Evolutionary conservation across 2,329 filamentous ascomycete species (phyloP), one percentile per base, ranked within the genome.

Genomic region (Thyridium curvatum): DNA sequence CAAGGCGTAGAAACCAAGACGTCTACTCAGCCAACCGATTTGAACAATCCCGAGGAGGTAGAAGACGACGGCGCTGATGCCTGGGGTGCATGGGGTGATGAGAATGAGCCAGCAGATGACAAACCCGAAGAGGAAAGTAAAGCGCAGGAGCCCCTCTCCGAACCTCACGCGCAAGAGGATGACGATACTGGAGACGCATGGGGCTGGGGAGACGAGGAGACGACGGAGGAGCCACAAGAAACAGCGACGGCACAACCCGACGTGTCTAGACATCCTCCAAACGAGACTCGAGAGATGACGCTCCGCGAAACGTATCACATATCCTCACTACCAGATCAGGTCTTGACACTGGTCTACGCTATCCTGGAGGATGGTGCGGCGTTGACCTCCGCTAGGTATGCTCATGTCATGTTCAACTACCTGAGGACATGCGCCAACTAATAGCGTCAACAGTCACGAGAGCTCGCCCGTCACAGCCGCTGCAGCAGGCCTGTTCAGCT

Each of bases 251-350:
- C 52, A 14, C 39, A 48, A 14, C 44, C 12, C 13, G 33, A 39
- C 3, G 34, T 31, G 40, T 48, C 37, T 6, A 51, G 31, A 28
- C 45, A 18, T n/a, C 2, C 44, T 42, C 28, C 38, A 34, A 28
- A 40, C 7, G 50, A 60, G 43, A 69, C 69, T 8, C 71, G 79
- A 40, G 84, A 93, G 54, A 65, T 97, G 42, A 84, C 86, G 0
- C 64, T 97, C 33, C 84, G 74, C 44, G 93, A 98, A 62, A 85
- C 76, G 2, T 98, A 95, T 59, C 86, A 82, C 42, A 85, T 95
- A 37, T 96, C 91, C 0, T 84, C 85, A 3, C 84, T 96, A 58
- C 91, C 93, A 1, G 82, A 88, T 44, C 77, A 82, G 4, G 79
- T 97, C 12, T 69, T 90, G 15, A 70, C 77, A 14, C 71, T 86